Conservation (phyloP, 208 protist genomes). For the Novymonas esmeraldas region DNA sequence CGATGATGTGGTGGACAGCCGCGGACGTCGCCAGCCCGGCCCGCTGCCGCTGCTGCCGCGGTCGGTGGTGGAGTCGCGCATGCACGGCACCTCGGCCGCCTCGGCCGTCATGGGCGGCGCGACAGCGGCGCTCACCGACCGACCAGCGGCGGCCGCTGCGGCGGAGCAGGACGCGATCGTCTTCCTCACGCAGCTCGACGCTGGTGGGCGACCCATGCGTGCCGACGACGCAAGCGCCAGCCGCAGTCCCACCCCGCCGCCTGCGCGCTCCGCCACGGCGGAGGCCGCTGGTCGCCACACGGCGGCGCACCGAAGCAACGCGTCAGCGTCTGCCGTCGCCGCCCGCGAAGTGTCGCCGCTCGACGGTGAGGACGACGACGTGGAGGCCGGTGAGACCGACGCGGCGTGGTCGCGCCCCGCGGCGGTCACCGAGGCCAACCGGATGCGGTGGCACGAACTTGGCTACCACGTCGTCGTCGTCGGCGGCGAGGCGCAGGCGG, state of each 20-base stretch:
- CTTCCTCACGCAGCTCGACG: constrained; percentile 34
- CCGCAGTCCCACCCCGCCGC: background rate
- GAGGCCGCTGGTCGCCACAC: no score
- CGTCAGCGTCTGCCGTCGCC: background rate
- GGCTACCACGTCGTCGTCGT: constrained; percentile 81
- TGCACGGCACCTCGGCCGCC: background rate
- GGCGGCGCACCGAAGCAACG: no score
- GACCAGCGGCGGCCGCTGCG: background rate
- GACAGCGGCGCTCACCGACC: constrained; percentile 9
- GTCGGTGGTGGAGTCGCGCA: constrained; percentile 25
- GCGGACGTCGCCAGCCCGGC: constrained; percentile 6
- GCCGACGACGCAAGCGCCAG: background rate
- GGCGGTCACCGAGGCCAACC: constrained; percentile 18
- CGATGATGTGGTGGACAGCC: constrained; percentile 22
- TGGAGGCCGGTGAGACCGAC: background rate
- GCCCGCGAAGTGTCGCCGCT: background rate
- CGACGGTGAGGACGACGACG: background rate
- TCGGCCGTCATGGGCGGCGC: background rate
- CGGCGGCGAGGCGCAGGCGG: constrained; percentile 20
- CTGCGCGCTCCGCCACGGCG: background rate
- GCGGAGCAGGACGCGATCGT: constrained; percentile 22
- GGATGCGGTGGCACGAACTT: constrained; percentile 66
- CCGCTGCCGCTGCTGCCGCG: constrained; percentile 18
- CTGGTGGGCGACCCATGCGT: background rate
- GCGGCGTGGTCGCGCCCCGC: constrained; percentile 13